Conservation (phyloP, 441 rosid species). For the Pelargonium myrrhifolium region DNA sequence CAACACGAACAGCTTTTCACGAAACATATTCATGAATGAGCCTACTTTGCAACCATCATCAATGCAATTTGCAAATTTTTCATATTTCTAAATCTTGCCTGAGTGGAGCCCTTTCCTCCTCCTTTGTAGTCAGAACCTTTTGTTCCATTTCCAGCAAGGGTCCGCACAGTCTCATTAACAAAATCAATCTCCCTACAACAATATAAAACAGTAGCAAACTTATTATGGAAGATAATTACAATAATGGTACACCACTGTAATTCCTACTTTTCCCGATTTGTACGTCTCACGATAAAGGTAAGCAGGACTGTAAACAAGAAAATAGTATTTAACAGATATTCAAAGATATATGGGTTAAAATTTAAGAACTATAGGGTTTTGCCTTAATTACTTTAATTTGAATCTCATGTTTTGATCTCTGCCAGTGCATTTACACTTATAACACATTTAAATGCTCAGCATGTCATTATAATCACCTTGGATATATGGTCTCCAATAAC, state of each 20-base stretch:
- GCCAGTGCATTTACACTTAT: neutral
- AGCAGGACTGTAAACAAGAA: neutral
- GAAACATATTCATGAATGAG: neutral
- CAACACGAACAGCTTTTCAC: neutral
- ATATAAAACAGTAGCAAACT: constrained; percentile 12
- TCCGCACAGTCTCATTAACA: constrained; percentile 64
- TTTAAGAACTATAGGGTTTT: neutral
- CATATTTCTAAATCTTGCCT: constrained; percentile 40
- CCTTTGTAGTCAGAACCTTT: constrained; percentile 92
- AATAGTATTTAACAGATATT: neutral
- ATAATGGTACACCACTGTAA: constrained; percentile 9
- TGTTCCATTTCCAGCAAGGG: constrained; percentile 92
- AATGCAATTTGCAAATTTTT: constrained; percentile 12
- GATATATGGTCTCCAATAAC: neutral
- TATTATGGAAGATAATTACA: constrained; percentile 6
- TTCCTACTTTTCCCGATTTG: neutral
- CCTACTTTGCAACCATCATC: constrained; percentile 6
- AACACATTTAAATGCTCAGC: neutral
- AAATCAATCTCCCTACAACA: constrained; percentile 76
- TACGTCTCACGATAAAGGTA: no score
- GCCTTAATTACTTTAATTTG: neutral
- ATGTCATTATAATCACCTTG: neutral
- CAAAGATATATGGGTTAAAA: neutral
- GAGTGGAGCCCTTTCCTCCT: constrained; percentile 62
- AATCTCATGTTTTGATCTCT: neutral